phyloP scores from a whole-genome alignment of 495 filamentous ascomycete species.

The Tuber calosporum region DNA sequence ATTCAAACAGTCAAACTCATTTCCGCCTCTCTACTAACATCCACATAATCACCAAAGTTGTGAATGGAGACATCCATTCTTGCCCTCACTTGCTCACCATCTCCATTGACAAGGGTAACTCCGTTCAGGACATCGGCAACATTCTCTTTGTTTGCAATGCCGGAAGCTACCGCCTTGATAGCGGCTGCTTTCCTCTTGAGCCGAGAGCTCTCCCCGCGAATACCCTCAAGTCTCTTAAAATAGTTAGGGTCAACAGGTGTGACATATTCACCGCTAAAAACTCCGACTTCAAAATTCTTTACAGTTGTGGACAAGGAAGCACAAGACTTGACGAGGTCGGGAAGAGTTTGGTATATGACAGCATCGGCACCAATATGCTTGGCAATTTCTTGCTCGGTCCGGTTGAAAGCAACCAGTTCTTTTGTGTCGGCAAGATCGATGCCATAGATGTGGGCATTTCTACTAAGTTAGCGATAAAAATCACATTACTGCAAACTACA shows the following conservation, averaged over 20 bases:
- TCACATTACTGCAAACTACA: slow-evolving; percentile 11
- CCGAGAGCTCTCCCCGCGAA: slow-evolving; percentile 67
- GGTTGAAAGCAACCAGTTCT: slow-evolving; percentile 78
- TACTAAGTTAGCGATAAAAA: slow-evolving; percentile 37
- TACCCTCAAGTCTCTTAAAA: slow-evolving; percentile 72
- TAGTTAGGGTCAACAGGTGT: slow-evolving; percentile 78
- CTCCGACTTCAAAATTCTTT: slow-evolving; percentile 79
- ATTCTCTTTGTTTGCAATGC: slow-evolving; percentile 57
- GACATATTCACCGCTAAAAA: slow-evolving; percentile 87
- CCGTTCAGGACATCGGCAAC: slow-evolving; percentile 59
- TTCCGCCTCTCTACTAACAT: slow-evolving; percentile 34
- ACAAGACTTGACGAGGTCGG: slow-evolving; percentile 74
- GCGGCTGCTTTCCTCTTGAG: slow-evolving; percentile 63
- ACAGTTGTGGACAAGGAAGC: slow-evolving; percentile 44
- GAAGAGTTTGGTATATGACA: slow-evolving; percentile 83
- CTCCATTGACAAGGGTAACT: slow-evolving; percentile 52
- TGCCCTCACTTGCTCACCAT: slow-evolving; percentile 46
- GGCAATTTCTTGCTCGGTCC: slow-evolving; percentile 61
- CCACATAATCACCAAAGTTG: slow-evolving; percentile 51
- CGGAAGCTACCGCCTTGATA: slow-evolving; percentile 60
- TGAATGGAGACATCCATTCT: slow-evolving; percentile 58
- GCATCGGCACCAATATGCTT: slow-evolving; percentile 81
- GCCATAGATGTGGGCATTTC: slow-evolving; percentile 69
- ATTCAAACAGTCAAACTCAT: slow-evolving; percentile 16
- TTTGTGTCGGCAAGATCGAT: slow-evolving; percentile 79